These are phyloP conservation scores for Podaxis pistillaris DNA, from an alignment of 768 basidiomycete species.

Conservation along the genomic window DNA sequence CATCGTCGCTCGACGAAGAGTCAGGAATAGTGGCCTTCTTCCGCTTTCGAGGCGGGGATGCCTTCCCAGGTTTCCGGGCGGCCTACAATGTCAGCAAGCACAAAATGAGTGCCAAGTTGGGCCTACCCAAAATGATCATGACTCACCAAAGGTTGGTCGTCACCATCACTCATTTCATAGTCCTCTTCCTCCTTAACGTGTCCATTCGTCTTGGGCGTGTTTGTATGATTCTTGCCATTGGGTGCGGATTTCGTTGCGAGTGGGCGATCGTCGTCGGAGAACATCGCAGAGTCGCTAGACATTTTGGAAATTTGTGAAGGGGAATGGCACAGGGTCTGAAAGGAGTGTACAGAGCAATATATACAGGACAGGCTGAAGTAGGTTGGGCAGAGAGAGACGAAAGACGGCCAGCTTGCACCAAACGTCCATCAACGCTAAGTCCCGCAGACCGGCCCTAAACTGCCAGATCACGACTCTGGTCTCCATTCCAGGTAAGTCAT, in stretches of 20 bases:
- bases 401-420: slow-evolving; percentile 20
- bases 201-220: slow-evolving; percentile 33
- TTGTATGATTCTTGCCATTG: slow-evolving; percentile 32
- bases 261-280: slow-evolving; percentile 60
- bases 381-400: slow-evolving; percentile 26
- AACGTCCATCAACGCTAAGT: slow-evolving; percentile 39
- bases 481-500: slow-evolving; percentile 11
- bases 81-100: slow-evolving; percentile 47
- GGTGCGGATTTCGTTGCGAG: slow-evolving; percentile 42
- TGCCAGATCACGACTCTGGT: slow-evolving; percentile 31
- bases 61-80: slow-evolving; percentile 44
- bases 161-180: slow-evolving; percentile 64
- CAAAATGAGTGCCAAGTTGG: neutral
- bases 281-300: slow-evolving; percentile 49
- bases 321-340: slow-evolving; percentile 22
- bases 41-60: slow-evolving; percentile 50
- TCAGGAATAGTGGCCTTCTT: slow-evolving; percentile 54
- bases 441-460: slow-evolving; percentile 59
- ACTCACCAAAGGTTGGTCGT: slow-evolving; percentile 74
- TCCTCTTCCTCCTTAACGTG: slow-evolving; percentile 43
- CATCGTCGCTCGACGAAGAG: slow-evolving; percentile 71
- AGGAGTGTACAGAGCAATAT: slow-evolving; percentile 13
- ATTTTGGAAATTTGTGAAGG: slow-evolving; percentile 30
- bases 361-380: slow-evolving; percentile 21
- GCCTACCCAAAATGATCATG: neutral